Conservation (phyloP, 164 flowering plant genomes). For the Litsea cubeba region DNA sequence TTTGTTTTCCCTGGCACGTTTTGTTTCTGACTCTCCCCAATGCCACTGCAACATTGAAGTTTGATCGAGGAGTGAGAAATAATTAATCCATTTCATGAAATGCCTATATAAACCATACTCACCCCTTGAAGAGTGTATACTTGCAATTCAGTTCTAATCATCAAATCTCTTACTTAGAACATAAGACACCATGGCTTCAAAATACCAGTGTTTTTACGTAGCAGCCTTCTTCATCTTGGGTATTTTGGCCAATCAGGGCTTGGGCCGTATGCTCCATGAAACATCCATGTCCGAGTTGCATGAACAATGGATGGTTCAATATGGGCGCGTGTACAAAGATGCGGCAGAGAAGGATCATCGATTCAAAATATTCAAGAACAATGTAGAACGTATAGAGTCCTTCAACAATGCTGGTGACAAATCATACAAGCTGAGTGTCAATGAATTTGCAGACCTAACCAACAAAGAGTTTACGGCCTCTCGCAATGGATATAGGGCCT, state of each 20-base stretch:
- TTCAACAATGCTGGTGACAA: conserved; percentile 4
- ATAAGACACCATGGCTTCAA: not conserved
- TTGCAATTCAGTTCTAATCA: not conserved
- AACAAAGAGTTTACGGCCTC: conserved; percentile 32
- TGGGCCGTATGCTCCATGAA: conserved; percentile 17
- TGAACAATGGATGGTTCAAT: conserved; percentile 36
- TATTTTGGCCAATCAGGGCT: conserved; percentile 8
- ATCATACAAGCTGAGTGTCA: conserved; percentile 24
- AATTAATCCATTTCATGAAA: not conserved
- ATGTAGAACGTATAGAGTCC: conserved; percentile 1
- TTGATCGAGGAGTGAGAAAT: not conserved
- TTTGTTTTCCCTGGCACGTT: not conserved
- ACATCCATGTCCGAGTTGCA: conserved; percentile 24
- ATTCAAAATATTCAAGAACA: conserved; percentile 15
- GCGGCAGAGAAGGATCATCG: conserved; percentile 30
- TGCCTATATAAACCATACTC: not conserved
- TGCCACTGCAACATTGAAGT: not conserved
- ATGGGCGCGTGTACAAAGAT: conserved; percentile 29
- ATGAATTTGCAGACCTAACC: conserved; percentile 33
- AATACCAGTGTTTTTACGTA: not conserved
- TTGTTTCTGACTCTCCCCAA: not conserved
- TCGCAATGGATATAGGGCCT: conserved; percentile 4
- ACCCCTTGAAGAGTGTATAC: not conserved
- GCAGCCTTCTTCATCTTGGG: conserved; percentile 14
- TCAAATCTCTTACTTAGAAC: not conserved